Evolutionary conservation across 2,329 filamentous ascomycete genomes (phyloP).

Genomic region (Aspergillus quadricinctus): DNA sequence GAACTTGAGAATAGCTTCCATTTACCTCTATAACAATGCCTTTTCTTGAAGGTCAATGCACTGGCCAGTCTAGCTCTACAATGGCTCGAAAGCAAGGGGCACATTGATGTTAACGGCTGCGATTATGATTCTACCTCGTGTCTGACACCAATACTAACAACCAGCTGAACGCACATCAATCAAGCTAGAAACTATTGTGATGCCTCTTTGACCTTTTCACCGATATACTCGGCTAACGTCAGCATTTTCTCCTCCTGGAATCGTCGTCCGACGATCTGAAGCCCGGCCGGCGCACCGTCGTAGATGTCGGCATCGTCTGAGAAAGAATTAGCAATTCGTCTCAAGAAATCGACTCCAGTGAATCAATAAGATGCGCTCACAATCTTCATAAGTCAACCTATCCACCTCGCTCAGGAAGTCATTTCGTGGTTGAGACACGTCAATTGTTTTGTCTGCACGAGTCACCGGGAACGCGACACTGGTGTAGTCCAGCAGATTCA

Average conservation of each 20-base stretch:
- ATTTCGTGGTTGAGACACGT: constrained; percentile 37
- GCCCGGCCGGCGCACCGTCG: constrained; percentile 45
- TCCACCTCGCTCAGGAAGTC: constrained; percentile 43
- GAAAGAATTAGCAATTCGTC: constrained; percentile 2
- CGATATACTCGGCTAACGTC: constrained; percentile 41
- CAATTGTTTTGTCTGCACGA: constrained; percentile 48
- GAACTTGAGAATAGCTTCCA: not conserved
- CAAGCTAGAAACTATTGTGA: not conserved
- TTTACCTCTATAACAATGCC: not conserved
- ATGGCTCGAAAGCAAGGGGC: not conserved
- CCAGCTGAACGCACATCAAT: not conserved
- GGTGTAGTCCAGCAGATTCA: constrained; percentile 57
- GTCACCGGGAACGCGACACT: constrained; percentile 54
- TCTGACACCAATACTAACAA: not conserved
- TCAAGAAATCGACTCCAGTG: not conserved
- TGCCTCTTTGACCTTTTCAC: constrained; percentile 7
- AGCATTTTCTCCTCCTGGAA: constrained; percentile 51
- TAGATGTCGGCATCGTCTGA: constrained; percentile 48
- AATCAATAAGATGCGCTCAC: constrained; percentile 33
- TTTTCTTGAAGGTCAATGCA: not conserved
- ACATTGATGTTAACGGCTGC: not conserved
- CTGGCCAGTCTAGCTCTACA: not conserved
- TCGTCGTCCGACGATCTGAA: constrained; percentile 48
- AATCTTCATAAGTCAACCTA: constrained; percentile 43
- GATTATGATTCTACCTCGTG: not conserved